These are phyloP conservation scores for Coemansia sp. DNA, from an alignment of 192 early-diverging fungal genomes.

Conservation along the genomic window DNA sequence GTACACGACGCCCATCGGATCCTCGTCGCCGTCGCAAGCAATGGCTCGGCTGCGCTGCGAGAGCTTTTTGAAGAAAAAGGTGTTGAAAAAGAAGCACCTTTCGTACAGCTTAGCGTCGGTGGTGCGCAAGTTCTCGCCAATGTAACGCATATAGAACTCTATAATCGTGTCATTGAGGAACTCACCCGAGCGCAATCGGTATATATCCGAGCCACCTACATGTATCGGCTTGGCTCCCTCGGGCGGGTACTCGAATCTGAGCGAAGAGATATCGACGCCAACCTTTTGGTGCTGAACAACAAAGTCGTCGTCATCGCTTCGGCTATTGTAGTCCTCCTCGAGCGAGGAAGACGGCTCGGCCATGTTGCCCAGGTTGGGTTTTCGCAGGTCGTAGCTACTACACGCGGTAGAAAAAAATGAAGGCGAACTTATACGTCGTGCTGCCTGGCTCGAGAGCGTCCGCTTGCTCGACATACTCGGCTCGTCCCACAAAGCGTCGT, in stretches of 20 bases:
- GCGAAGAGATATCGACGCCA: constrained; percentile 18
- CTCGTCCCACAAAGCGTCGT: constrained; percentile 5
- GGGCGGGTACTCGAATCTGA: constrained; percentile 58
- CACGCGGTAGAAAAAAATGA: neutral
- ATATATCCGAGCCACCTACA: constrained; percentile 65
- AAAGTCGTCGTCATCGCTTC: constrained; percentile 23
- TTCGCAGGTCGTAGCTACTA: constrained; percentile 28
- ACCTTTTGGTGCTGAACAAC: constrained; percentile 21
- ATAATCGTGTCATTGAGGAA: constrained; percentile 91
- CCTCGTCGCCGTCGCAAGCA: neutral
- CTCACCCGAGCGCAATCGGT: constrained; percentile 67
- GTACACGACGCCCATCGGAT: constrained; percentile 58
- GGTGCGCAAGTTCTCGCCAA: constrained; percentile 42
- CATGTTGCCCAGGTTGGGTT: neutral
- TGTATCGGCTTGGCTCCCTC: constrained; percentile 61
- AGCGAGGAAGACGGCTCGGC: constrained; percentile 3
- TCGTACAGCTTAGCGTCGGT: constrained; percentile 51
- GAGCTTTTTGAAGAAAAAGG: constrained; percentile 82
- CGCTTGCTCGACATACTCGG: constrained; percentile 9
- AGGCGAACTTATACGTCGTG: neutral
- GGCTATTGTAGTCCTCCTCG: neutral
- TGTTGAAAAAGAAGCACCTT: constrained; percentile 79
- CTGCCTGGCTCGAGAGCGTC: neutral
- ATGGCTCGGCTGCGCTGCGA: constrained; percentile 35
- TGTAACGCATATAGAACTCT: constrained; percentile 81